Evolutionary conservation across 345 rosid species (phyloP), one percentile per base, ranked within the genome.

Genomic region (Raphanus sativus): DNA sequence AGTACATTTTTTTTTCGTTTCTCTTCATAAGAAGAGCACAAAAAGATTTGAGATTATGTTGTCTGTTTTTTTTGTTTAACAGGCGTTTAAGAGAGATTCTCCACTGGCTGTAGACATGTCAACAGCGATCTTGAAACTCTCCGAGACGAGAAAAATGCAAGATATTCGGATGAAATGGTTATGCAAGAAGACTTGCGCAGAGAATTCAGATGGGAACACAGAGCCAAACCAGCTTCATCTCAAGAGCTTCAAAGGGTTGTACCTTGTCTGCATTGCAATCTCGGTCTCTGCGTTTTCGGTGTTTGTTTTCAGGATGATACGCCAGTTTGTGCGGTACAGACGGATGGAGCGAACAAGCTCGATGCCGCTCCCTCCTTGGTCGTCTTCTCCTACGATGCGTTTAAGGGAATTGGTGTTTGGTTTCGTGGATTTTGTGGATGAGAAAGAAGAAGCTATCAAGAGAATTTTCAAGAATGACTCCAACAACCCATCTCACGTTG

Each of bases 391-490:
- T 65, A 52, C 77, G 0, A 63, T 73, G 13, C 67, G 65, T 40
- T 87, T 84, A 34, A 77, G 83, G 56, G 80, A 83, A 26, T 76
- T 82, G 63, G 21, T 88, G 60, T 82, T 9, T 38, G 83, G 81
- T 78, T 93, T 93, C 55, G 80, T 91, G 5, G 75, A 89, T 74
- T 91, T 93, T 75, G 83, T 90, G 16, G 97, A 93, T 61, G 85
- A 91, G 90, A 93, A 84, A 76, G 98, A 91, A 81, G 98, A 89
- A 75, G 91, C 89, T 58, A 86, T 85, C 85, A 89, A 88, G 88
- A 86, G 81, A 76, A 75, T 85, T 81, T 86, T 87, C 66, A 70
- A 56, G 29, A 83, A 90, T 63, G 25, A 77, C 75, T 78, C 78
- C 40, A 74, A 63, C 62, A 77, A 80, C 55, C 24, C 65, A 71